A percentile compares a stretch with the other conserved stretches of the same genome.
Evolutionary conservation across 1,284 basidiomycete genomes (phyloP).

Genomic region (Phellopilus nigrolimitatus): DNA sequence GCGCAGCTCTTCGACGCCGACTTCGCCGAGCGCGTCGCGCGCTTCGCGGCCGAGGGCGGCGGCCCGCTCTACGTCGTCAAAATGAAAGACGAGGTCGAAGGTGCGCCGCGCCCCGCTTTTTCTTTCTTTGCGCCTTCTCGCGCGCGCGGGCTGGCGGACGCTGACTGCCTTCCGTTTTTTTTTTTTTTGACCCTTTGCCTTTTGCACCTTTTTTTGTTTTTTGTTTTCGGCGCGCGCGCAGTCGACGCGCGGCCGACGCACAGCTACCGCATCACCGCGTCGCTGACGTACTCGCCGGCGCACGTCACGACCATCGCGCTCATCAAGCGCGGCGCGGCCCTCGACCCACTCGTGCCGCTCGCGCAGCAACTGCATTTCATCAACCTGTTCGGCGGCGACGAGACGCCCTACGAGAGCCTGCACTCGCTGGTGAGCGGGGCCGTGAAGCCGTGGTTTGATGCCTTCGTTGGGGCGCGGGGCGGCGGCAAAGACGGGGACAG

Average conservation of each 20-base stretch:
- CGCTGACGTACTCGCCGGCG: constrained; percentile 76
- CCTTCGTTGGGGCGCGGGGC: constrained; percentile 80
- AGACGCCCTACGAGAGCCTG: constrained; percentile 91
- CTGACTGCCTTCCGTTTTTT: too few relatives aligned
- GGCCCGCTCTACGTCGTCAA: constrained; percentile 77
- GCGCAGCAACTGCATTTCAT: constrained; percentile 88
- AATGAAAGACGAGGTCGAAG: constrained; percentile 64
- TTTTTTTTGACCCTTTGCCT: too few relatives aligned
- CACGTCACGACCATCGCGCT: constrained; percentile 87
- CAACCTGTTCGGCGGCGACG: constrained; percentile 87
- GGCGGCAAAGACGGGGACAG: constrained; percentile 75
- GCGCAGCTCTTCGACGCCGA: constrained; percentile 61
- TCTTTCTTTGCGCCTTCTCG: constrained; percentile 8
- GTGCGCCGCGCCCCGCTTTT: constrained; percentile 35
- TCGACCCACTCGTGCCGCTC: constrained; percentile 78
- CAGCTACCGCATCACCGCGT: constrained; percentile 65
- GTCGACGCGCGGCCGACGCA: constrained; percentile 60
- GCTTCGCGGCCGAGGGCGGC: constrained; percentile 70
- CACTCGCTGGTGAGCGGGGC: constrained; percentile 96
- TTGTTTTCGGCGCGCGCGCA: constrained; percentile 27
- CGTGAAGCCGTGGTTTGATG: constrained; percentile 98
- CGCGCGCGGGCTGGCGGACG: too few relatives aligned
- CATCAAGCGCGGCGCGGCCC: constrained; percentile 85
- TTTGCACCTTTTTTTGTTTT: constrained; percentile 15
- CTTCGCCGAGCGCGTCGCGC: constrained; percentile 66